These are phyloP conservation scores for Mytilinidion resinicola DNA, from an alignment of 495 filamentous ascomycete species.

Conservation along the genomic window DNA sequence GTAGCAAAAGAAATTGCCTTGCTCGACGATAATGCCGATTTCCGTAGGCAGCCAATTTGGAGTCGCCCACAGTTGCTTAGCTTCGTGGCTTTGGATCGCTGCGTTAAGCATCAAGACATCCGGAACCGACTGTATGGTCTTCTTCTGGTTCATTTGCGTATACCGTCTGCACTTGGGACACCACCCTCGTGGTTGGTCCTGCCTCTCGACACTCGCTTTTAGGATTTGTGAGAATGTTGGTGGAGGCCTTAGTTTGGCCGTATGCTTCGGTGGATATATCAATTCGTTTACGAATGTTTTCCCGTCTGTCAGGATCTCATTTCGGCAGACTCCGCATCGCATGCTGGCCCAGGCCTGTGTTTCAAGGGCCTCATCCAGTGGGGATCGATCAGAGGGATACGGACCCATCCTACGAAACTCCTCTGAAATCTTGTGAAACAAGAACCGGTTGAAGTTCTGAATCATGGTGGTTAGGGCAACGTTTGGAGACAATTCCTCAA, in stretches of 20 bases:
- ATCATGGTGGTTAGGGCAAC: conserved; percentile 65
- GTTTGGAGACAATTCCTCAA: conserved; percentile 74
- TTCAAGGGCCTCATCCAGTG: conserved; percentile 47
- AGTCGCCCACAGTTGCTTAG: conserved; percentile 73
- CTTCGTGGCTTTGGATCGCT: conserved; percentile 61
- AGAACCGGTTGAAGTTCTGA: conserved; percentile 69
- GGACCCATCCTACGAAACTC: conserved; percentile 60
- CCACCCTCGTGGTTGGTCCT: conserved; percentile 78
- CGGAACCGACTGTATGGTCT: conserved; percentile 73
- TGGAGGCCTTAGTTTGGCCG: conserved; percentile 36
- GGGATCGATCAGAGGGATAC: conserved; percentile 35
- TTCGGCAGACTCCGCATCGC: conserved; percentile 73
- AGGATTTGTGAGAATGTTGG: conserved; percentile 72
- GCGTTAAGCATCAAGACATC: conserved; percentile 78
- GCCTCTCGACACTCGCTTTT: conserved; percentile 78
- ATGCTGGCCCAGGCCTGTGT: conserved; percentile 56
- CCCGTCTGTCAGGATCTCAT: conserved; percentile 64
- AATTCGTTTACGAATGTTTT: conserved; percentile 74
- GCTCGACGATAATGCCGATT: conserved; percentile 78
- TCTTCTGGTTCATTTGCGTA: conserved; percentile 70
- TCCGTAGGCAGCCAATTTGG: conserved; percentile 89
- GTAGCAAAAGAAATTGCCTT: conserved; percentile 78
- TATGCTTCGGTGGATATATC: conserved; percentile 52
- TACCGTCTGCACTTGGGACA: conserved; percentile 84
- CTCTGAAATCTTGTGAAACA: conserved; percentile 63